phyloP scores from a whole-genome alignment of 305 asterid species.

The Solanum hybrid region DNA sequence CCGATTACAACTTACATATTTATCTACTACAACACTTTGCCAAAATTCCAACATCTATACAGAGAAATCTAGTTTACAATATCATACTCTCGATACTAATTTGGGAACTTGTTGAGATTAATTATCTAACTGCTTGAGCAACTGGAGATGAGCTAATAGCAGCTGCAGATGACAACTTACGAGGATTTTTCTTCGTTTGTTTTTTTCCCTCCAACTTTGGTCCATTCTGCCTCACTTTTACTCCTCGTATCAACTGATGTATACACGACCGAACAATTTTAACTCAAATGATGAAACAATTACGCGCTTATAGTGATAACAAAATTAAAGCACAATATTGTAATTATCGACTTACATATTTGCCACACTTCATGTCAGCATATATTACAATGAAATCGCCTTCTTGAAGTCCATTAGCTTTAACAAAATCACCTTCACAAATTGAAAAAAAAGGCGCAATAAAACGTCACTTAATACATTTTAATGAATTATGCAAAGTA shows the following conservation, averaged over 20 bases:
- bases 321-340: neutral
- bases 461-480: neutral
- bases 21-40: neutral
- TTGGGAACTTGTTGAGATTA: neutral
- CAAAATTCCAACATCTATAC: neutral
- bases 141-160: constrained; percentile 17
- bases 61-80: neutral
- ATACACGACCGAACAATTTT: neutral
- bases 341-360: constrained; percentile 48
- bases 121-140: constrained; percentile 2
- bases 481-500: neutral
- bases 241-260: constrained; percentile 82
- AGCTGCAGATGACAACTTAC: constrained; percentile 17
- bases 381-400: constrained; percentile 95
- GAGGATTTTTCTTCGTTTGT: constrained; percentile 44
- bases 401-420: constrained; percentile 83
- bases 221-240: constrained; percentile 73
- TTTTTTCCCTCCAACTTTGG: constrained; percentile 56
- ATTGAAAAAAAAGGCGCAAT: neutral
- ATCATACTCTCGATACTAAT: neutral
- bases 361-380: constrained; percentile 79
- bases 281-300: neutral
- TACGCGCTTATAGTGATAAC: neutral
- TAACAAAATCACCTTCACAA: constrained; percentile 67
- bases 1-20: neutral